A percentile compares a stretch with the other conserved stretches of the same genome.
phyloP scores from a whole-genome alignment of 352 stramenopile genomes.

The Pythium brassicae region DNA sequence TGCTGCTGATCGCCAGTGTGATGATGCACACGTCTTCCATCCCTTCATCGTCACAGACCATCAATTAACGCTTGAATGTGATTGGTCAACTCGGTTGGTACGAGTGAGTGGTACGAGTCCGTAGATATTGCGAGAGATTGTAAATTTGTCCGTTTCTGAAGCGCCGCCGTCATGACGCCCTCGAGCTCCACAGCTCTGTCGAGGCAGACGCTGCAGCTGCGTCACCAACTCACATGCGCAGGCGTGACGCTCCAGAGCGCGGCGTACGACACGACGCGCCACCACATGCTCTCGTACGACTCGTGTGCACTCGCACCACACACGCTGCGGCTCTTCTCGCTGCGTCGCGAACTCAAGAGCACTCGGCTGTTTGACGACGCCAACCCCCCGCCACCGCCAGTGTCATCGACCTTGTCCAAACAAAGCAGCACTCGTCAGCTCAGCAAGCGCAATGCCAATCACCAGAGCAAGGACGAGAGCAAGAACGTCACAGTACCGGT shows the following conservation, averaged over 20 bases:
- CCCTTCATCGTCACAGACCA: too few species aligned
- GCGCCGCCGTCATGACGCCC: too few species aligned
- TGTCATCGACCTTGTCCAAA: not conserved
- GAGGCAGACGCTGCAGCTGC: constrained; percentile 66
- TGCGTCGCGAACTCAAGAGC: constrained; percentile 66
- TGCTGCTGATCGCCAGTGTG: too few species aligned
- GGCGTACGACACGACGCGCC: constrained; percentile 58
- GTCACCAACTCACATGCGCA: constrained; percentile 64
- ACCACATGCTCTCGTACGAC: constrained; percentile 71
- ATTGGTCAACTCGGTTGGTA: too few species aligned
- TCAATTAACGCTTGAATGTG: too few species aligned
- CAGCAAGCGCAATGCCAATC: not conserved
- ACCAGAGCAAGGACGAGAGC: not conserved
- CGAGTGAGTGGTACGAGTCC: too few species aligned
- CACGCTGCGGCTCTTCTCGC: constrained; percentile 62
- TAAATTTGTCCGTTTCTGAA: too few species aligned
- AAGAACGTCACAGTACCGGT: constrained; percentile 6
- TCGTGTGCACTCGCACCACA: constrained; percentile 35
- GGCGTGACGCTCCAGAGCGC: constrained; percentile 45
- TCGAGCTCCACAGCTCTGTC: not conserved
- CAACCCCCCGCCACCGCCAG: constrained; percentile 7
- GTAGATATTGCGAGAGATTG: too few species aligned
- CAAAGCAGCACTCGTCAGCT: constrained; percentile 10
- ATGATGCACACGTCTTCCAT: too few species aligned
- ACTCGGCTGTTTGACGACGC: constrained; percentile 36